phyloP scores from a whole-genome alignment of 2,329 filamentous ascomycete species.

The Clathrospora elynae region DNA sequence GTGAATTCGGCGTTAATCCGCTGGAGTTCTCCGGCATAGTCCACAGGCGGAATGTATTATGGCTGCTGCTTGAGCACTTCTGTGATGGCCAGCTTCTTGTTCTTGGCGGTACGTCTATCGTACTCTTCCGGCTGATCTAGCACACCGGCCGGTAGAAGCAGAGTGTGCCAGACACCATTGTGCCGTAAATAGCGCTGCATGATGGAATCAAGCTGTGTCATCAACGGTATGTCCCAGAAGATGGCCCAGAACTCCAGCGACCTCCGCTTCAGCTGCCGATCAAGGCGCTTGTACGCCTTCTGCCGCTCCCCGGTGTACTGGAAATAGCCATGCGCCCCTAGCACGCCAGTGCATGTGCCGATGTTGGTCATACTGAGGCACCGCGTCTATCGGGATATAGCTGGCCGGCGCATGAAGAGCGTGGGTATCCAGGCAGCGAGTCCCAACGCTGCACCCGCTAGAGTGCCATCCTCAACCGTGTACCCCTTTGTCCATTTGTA shows the following conservation, averaged over 20 bases:
- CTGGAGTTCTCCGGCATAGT: constrained; percentile 29
- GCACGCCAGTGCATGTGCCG: constrained; percentile 31
- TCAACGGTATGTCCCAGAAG: constrained; percentile 32
- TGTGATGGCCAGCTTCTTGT: neutral
- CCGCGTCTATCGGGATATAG: constrained; percentile 30
- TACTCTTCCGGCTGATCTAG: constrained; percentile 23
- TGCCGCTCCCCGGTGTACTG: constrained; percentile 37
- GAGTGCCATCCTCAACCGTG: constrained; percentile 36
- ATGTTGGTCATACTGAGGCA: constrained; percentile 33
- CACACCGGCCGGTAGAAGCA: constrained; percentile 23
- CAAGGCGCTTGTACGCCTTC: constrained; percentile 26
- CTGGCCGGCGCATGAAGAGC: constrained; percentile 28
- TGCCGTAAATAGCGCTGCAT: constrained; percentile 37
- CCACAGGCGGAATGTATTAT: constrained; percentile 27
- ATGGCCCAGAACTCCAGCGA: constrained; percentile 34
- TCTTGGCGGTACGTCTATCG: constrained; percentile 1
- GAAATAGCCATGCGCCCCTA: constrained; percentile 32
- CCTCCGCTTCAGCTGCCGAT: constrained; percentile 20
- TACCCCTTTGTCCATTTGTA: constrained; percentile 29
- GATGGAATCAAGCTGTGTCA: constrained; percentile 30
- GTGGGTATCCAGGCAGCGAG: constrained; percentile 27
- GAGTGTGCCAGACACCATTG: constrained; percentile 31
- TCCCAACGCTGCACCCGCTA: constrained; percentile 32
- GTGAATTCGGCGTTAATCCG: constrained; percentile 20
- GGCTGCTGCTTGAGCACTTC: constrained; percentile 8